These are phyloP conservation scores for Gossypium davidsonii DNA, from an alignment of 441 rosid species.

Conservation along the genomic window DNA sequence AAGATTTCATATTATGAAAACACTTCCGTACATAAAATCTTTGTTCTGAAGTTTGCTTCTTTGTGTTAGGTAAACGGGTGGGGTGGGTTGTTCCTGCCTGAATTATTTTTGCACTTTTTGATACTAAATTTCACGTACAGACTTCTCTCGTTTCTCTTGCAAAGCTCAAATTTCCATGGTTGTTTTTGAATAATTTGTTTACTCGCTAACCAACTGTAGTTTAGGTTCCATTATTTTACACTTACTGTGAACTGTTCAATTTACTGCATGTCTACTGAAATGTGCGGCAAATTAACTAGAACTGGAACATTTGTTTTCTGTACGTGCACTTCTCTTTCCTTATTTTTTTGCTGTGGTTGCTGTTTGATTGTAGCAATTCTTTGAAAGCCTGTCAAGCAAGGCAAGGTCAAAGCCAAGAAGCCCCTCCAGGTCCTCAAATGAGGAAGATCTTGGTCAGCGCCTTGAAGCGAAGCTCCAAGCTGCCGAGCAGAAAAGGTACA, in stretches of 20 bases:
- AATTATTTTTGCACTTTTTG: constrained; percentile 12
- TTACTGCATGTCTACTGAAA: not conserved
- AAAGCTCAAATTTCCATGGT: not conserved
- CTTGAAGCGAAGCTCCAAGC: constrained; percentile 93
- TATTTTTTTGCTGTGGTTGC: not conserved
- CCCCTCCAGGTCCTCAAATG: constrained; percentile 45
- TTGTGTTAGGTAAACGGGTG: constrained; percentile 18
- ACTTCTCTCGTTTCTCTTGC: not conserved
- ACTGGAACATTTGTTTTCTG: not conserved
- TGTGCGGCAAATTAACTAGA: not conserved
- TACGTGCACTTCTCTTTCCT: not conserved
- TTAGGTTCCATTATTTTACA: not conserved
- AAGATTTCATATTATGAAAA: not conserved
- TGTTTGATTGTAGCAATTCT: constrained; percentile 59
- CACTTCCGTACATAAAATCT: constrained; percentile 2
- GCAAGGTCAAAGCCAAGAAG: constrained; percentile 83
- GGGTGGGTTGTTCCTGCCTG: constrained; percentile 1
- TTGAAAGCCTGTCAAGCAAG: constrained; percentile 75
- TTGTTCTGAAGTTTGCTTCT: constrained; percentile 11
- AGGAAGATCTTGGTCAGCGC: constrained; percentile 65
- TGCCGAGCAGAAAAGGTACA: constrained; percentile 86
- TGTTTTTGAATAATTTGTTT: not conserved
- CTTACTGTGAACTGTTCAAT: not conserved
- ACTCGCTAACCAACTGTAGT: not conserved
- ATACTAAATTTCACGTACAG: constrained; percentile 3